Evolutionary conservation across 495 filamentous ascomycete genomes (phyloP).

Genomic region (Penicillium coffeae): DNA sequence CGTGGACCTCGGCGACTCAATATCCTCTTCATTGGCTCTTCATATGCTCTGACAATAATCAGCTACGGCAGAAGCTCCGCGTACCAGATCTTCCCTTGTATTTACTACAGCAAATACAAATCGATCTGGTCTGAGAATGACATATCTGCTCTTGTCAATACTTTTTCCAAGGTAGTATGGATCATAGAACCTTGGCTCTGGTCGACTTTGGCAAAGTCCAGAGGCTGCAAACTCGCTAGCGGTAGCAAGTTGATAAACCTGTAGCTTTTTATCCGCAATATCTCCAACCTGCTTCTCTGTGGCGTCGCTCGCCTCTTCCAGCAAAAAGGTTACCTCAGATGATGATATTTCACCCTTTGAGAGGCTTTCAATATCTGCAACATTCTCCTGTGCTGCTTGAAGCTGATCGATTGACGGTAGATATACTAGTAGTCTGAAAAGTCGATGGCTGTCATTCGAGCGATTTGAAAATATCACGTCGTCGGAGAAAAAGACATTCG

Average conservation of each 20-base stretch:
- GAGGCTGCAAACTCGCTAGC: conserved; percentile 22
- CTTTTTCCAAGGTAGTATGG: conserved; percentile 11
- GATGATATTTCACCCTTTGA: conserved; percentile 4
- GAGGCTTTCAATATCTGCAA: neutral
- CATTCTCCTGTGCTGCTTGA: neutral
- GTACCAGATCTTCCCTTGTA: conserved; percentile 6
- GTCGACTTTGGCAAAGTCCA: conserved; percentile 17
- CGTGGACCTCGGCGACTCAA: no score
- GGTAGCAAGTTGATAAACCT: conserved; percentile 16
- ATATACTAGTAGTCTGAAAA: conserved; percentile 8
- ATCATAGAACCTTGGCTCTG: conserved; percentile 19
- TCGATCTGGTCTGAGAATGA: conserved; percentile 22
- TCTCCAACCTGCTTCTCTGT: conserved; percentile 6
- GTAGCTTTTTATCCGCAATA: neutral
- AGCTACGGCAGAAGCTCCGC: no score
- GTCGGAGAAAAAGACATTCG: conserved; percentile 13
- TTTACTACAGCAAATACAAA: conserved; percentile 25
- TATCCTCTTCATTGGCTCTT: no score
- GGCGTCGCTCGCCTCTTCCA: no score
- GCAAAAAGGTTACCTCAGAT: neutral
- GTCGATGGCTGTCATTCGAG: no score
- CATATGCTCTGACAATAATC: no score
- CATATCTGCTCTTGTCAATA: conserved; percentile 10
- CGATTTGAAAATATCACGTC: conserved; percentile 10
- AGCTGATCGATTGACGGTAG: neutral